A percentile compares a stretch with the other conserved stretches of the same genome.
These are phyloP conservation scores for Salix exigua DNA, from an alignment of 345 rosid species.

Conservation along the genomic window DNA sequence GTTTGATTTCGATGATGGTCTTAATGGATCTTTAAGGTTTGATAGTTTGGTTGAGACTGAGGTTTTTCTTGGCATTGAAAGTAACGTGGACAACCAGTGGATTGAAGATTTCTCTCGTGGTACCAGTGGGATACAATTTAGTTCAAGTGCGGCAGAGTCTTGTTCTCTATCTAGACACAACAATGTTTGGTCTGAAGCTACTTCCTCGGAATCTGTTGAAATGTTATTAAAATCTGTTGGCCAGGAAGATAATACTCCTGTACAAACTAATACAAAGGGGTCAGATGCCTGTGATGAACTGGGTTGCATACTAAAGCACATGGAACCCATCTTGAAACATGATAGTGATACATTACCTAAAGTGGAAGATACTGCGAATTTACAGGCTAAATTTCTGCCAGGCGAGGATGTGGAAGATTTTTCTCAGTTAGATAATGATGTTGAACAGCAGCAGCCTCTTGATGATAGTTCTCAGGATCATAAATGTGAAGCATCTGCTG, in stretches of 20 bases:
- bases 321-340: slow-evolving; percentile 60
- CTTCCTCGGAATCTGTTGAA: slow-evolving; percentile 87
- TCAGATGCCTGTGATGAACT: slow-evolving; percentile 69
- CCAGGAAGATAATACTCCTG: slow-evolving; percentile 65
- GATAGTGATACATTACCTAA: slow-evolving; percentile 30
- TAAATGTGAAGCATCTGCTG: slow-evolving; percentile 34
- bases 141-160: slow-evolving; percentile 71
- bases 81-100: slow-evolving; percentile 83
- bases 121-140: slow-evolving; percentile 66
- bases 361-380: slow-evolving; percentile 31
- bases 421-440: slow-evolving; percentile 36
- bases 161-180: slow-evolving; percentile 73
- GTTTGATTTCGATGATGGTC: slow-evolving; percentile 86
- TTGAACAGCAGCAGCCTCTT: slow-evolving; percentile 34
- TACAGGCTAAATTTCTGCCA: slow-evolving; percentile 30
- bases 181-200: slow-evolving; percentile 98
- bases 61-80: slow-evolving; percentile 78
- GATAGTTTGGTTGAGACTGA: slow-evolving; percentile 71
- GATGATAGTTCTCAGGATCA: slow-evolving; percentile 35
- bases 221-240: slow-evolving; percentile 95
- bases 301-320: slow-evolving; percentile 58
- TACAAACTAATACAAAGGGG: slow-evolving; percentile 41
- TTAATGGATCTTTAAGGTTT: slow-evolving; percentile 64
- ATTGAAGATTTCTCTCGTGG: slow-evolving; percentile 79
- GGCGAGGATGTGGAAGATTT: slow-evolving; percentile 34